Evolutionary conservation across 805 yeast species (phyloP), one percentile per base, ranked within the genome.

Genomic region (Brettanomyces anomalus): DNA sequence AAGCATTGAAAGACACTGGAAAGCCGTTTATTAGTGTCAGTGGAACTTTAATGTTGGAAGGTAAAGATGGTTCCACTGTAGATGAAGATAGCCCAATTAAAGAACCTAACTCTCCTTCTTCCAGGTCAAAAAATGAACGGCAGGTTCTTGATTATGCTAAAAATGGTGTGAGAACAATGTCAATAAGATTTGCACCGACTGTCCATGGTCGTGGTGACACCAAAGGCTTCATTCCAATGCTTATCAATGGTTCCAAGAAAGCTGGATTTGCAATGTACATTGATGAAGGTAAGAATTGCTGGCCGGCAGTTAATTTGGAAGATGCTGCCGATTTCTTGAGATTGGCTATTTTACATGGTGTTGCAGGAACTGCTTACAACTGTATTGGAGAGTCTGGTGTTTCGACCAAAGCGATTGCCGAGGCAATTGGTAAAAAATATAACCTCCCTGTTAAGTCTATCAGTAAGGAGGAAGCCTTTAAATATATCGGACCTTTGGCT

Each of bases 171-270:
- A 18, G 30, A 19, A 16, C 18, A 15, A 19, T 21, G 28, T 11
- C 16, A 5, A 15, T 36, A 24, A 36, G 39, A 36, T 35, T 35
- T 16, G 15, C 39, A 19, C 28, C 31, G 14, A 18, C 31, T 8
- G 39, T 36, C n/a, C 39, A 36, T 16, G 39, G 39, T 8, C n/a
- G 8, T 10, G 39, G 17, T 36, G 39, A 36, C 20, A 18, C 21
- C 6, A 3, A 11, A 11, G 28, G 31, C 14, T 19, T 36, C 14
- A 36, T 21, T n/a, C 37, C 37, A 16, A 35, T 20, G n/a, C 28
- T 21, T 20, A 14, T 21, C 14, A 30, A 14, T 14, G 31, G 5
- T 20, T n/a, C 15, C 15, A 11, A 14, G 20, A 21, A 36, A 16
- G 20, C 14, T 11, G 39, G 39, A 11, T 36, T 11, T 15, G n/a